Conservation (phyloP, 768 basidiomycete species). For the Suillus lakei region DNA sequence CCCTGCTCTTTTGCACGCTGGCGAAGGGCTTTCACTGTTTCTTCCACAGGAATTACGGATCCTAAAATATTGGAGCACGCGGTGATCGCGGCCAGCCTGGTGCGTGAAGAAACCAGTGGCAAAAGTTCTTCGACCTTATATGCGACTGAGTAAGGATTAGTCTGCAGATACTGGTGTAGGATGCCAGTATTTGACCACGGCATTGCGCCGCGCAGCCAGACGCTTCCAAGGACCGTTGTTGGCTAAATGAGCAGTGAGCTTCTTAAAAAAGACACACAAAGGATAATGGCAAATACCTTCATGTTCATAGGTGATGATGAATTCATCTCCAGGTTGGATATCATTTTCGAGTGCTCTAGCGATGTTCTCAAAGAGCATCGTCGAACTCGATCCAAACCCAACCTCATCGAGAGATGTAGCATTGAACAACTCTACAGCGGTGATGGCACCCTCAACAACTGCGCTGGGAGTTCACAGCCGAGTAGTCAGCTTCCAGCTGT, state of each 20-base stretch:
- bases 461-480: constrained; percentile 59
- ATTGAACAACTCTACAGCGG: constrained; percentile 66
- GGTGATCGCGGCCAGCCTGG: constrained; percentile 74
- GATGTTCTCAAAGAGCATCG: constrained; percentile 72
- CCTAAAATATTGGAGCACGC: constrained; percentile 82
- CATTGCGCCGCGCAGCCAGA: constrained; percentile 63
- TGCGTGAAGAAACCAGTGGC: constrained; percentile 64
- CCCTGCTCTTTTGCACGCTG: constrained; percentile 56
- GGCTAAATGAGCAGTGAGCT: constrained; percentile 42
- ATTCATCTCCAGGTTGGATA: constrained; percentile 66
- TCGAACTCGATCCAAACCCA: constrained; percentile 68
- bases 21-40: constrained; percentile 55
- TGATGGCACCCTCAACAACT: constrained; percentile 52
- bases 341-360: constrained; percentile 61
- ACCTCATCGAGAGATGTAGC: constrained; percentile 64
- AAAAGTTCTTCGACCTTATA: constrained; percentile 60
- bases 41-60: constrained; percentile 62
- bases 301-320: constrained; percentile 80
- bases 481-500: constrained; percentile 73
- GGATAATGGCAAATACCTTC: constrained; percentile 53
- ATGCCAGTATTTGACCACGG: constrained; percentile 63
- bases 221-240: constrained; percentile 81
- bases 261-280: neutral
- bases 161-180: constrained; percentile 48
- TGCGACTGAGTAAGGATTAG: constrained; percentile 70